A percentile compares a stretch with the other conserved stretches of the same genome.
Conservation (phyloP, 257 asterid species). For the Fraxinus quadrangulata region DNA sequence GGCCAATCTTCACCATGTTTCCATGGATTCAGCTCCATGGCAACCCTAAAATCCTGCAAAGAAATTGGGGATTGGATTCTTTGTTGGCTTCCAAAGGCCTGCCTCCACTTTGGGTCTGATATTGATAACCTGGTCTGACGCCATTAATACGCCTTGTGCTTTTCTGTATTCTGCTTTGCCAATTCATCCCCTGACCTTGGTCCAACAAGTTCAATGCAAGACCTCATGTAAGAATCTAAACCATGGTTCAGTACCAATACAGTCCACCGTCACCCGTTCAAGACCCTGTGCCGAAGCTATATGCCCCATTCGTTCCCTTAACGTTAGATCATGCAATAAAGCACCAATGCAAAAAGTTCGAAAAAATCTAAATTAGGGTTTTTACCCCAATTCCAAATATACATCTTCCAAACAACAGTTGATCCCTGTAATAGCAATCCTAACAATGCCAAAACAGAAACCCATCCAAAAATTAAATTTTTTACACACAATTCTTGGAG, state of each 20-base stretch:
- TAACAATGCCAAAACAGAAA: background rate
- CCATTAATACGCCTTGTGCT: constrained; percentile 60
- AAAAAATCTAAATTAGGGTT: constrained; percentile 25
- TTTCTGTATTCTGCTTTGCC: constrained; percentile 33
- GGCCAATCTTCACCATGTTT: constrained; percentile 99
- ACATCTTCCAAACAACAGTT: no score
- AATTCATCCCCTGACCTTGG: constrained; percentile 60
- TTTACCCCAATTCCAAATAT: background rate
- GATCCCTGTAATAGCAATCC: background rate
- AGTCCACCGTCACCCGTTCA: constrained; percentile 79
- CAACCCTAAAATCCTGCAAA: constrained; percentile 81
- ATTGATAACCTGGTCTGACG: constrained; percentile 46
- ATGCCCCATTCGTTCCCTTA: constrained; percentile 85
- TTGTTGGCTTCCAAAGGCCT: constrained; percentile 43
- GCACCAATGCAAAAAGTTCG: constrained; percentile 46
- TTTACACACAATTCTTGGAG: no score
- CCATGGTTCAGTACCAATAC: constrained; percentile 67
- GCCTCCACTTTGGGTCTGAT: constrained; percentile 40
- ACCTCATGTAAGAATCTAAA: constrained; percentile 71
- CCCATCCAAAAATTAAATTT: background rate
- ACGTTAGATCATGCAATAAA: constrained; percentile 57
- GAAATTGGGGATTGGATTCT: constrained; percentile 45
- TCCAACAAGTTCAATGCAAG: constrained; percentile 68
- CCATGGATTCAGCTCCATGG: constrained; percentile 87
- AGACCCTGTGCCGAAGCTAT: constrained; percentile 68